Base-by-base conservation (phyloP, 805 yeast genomes). In the Zygotorulaspora florentina region DNA sequence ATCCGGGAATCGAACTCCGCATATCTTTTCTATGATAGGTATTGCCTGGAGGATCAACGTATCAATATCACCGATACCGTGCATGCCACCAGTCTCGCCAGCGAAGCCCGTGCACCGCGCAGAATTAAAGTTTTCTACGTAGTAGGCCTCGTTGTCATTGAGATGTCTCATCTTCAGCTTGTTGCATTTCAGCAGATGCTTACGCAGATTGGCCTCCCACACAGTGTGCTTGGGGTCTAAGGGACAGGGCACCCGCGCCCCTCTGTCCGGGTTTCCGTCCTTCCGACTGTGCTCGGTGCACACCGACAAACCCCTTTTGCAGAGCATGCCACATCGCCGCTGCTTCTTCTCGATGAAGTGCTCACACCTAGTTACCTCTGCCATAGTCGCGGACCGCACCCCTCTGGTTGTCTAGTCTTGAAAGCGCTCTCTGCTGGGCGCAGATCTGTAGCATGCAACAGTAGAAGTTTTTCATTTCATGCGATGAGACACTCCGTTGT, bases 161-260 rank as follows among this genome's bases (percentile, higher is more conserved):
- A 45, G 39, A 31, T 67, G 55, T 35, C 57, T 40, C 55, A 66
- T 42, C 62, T 69, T 46, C 56, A 69, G 54, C 16, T 76, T 73
- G 51, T 75, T 79, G 61, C 96, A 88, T 58, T 79, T 80, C 46
- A 66, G 69, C 40, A 81, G 42, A 63, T 88, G 96, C 13, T 56
- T 63, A 4, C 68, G 61, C 35, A 87, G 60, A 42, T 76, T 80
- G 35, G 72, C 70, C 39, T 70, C 70, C 87, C 87, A 83, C 0
- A 88, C 80, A 1, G 83, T 75, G 61, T 88, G 96, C 2, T 77
- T 73, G 1, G 83, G 79, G 62, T 87, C 95, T 25, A 83, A 59
- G 0, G 96, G 88, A 65, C 96, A 88, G 6, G 81, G 78, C 0
- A 88, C 73, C 45, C 95, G 50, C 6, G 18, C 28, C 12, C 37